Conservation (phyloP, 306 rosid genomes). For the Quercus wislizeni region DNA sequence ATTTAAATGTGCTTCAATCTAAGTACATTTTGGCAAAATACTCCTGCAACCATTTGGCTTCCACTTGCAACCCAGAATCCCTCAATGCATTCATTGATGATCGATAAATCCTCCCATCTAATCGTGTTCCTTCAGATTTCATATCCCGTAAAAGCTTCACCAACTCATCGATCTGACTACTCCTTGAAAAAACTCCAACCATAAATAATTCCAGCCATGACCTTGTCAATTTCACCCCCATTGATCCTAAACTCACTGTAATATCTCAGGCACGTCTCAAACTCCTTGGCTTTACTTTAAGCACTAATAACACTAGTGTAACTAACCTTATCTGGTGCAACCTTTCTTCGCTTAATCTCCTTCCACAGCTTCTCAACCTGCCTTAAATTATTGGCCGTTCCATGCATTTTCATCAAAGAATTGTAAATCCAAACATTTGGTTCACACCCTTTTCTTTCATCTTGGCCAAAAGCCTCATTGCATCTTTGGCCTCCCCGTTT, state of each 20-base stretch:
- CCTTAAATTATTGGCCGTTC: constrained; percentile 54
- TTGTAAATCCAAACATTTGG: constrained; percentile 82
- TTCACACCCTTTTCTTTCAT: constrained; percentile 78
- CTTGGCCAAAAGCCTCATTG: constrained; percentile 59
- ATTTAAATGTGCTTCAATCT: no score
- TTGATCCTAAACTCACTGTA: constrained; percentile 56
- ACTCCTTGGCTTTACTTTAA: constrained; percentile 52
- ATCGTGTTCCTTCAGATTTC: constrained; percentile 55
- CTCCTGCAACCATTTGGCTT: constrained; percentile 56
- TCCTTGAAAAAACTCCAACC: constrained; percentile 57
- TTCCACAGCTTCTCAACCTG: constrained; percentile 71
- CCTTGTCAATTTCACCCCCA: constrained; percentile 65
- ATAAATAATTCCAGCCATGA: constrained; percentile 62
- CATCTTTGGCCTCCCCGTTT: constrained; percentile 48
- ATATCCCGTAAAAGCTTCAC: constrained; percentile 62
- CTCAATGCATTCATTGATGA: constrained; percentile 65
- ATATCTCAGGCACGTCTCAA: constrained; percentile 38
- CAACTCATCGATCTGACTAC: constrained; percentile 48
- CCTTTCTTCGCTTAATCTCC: constrained; percentile 67
- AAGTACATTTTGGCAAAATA: constrained; percentile 19
- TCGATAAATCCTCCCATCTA: constrained; percentile 62
- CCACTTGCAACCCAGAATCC: constrained; percentile 63
- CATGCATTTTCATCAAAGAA: constrained; percentile 74
- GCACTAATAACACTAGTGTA: constrained; percentile 62
- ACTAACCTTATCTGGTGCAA: constrained; percentile 64